These are phyloP conservation scores for Phytophthora pisi DNA, from an alignment of 352 stramenopile genomes.

Conservation along the genomic window DNA sequence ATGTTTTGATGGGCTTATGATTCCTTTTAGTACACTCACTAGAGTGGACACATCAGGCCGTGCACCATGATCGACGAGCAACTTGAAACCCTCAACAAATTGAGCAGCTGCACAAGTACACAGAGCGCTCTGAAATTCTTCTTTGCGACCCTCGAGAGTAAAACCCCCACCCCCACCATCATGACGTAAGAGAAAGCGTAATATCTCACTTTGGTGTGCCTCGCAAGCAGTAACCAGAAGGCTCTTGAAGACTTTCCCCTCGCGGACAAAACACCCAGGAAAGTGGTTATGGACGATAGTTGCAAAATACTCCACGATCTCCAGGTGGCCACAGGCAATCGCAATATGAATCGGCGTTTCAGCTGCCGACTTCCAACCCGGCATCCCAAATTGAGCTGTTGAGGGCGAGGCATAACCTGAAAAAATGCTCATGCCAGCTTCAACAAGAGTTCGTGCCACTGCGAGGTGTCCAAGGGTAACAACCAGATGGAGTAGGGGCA, in stretches of 20 bases:
- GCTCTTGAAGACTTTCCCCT: slow-evolving; percentile 45
- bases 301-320: slow-evolving; percentile 49
- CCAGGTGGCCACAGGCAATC: slow-evolving; percentile 51
- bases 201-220: slow-evolving; percentile 35
- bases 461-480: slow-evolving; percentile 42
- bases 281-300: slow-evolving; percentile 53
- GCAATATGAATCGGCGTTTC: slow-evolving; percentile 62
- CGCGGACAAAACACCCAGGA: slow-evolving; percentile 44
- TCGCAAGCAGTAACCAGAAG: slow-evolving; percentile 56
- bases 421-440: slow-evolving; percentile 56
- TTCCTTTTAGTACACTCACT: slow-evolving; percentile 39
- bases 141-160: slow-evolving; percentile 34
- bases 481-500: slow-evolving; percentile 49
- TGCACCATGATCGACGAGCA: slow-evolving; percentile 41
- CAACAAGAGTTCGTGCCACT: slow-evolving; percentile 43
- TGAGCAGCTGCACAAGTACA: slow-evolving; percentile 37
- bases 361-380: slow-evolving; percentile 9
- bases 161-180: slow-evolving; percentile 43
- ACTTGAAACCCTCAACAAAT: slow-evolving; percentile 49
- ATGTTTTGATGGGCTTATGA: slow-evolving; percentile 13
- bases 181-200: slow-evolving; percentile 49
- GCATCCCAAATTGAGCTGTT: neutral
- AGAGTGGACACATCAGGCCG: slow-evolving; percentile 44
- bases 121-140: slow-evolving; percentile 54
- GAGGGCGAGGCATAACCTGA: slow-evolving; percentile 1